phyloP scores from a whole-genome alignment of 208 protist genomes.

The Phytomonas sp. region DNA sequence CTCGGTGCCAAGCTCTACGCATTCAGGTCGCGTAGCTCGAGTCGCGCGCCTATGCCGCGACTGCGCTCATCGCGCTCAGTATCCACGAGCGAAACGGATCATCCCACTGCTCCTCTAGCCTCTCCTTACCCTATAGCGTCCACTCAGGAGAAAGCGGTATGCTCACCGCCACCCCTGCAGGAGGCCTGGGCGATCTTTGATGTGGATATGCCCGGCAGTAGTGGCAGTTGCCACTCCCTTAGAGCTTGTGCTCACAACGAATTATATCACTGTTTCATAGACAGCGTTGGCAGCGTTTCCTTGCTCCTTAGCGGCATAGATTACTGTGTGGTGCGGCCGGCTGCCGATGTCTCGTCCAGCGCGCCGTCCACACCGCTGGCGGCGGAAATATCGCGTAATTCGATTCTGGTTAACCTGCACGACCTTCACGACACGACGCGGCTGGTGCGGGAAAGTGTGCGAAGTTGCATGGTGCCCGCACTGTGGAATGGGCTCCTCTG shows the following conservation, averaged over 20 bases:
- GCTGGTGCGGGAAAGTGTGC: constrained; percentile 26
- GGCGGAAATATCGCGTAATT: constrained; percentile 7
- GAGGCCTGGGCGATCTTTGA: no score
- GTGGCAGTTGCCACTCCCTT: no score
- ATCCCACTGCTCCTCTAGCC: no score
- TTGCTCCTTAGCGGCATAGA: constrained; percentile 49
- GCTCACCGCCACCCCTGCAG: no score
- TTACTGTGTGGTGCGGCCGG: constrained; percentile 20
- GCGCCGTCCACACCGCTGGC: constrained; percentile 1
- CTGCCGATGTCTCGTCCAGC: background rate
- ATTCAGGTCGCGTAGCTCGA: no score
- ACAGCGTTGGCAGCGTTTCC: constrained; percentile 27
- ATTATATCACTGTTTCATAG: constrained; percentile 43
- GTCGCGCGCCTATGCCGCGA: no score
- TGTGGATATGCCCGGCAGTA: no score
- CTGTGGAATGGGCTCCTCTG: constrained; percentile 37
- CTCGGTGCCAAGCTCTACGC: constrained; percentile 12
- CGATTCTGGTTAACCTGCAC: constrained; percentile 33
- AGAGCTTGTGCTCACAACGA: constrained; percentile 13
- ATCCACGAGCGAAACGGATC: no score
- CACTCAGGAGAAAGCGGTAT: no score
- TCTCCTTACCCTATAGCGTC: no score
- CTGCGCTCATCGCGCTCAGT: no score
- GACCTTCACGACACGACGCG: constrained; percentile 29
- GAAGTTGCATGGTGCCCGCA: constrained; percentile 14